Percentiles rank a stretch among this genome's conserved stretches.
Conservation (phyloP, 1,284 basidiomycete species). For the Neotropicomus parvogracilis region DNA sequence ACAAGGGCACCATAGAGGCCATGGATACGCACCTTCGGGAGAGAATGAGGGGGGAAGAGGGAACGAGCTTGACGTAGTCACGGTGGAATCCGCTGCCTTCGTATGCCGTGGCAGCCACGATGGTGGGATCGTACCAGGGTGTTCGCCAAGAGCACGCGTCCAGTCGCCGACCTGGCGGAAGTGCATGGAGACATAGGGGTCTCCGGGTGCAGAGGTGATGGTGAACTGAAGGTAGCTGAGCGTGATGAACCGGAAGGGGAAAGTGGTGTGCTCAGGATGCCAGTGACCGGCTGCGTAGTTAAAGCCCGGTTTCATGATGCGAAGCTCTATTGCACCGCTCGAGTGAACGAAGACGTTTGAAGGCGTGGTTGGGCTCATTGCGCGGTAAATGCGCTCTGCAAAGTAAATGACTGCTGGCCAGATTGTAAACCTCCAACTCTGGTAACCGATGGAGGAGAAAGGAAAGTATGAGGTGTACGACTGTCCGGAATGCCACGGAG, state of each 20-base stretch:
- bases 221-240: constrained; percentile 59
- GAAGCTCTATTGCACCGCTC: constrained; percentile 84
- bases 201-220: constrained; percentile 88
- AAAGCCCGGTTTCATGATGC: constrained; percentile 84
- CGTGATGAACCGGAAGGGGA: too few relatives aligned
- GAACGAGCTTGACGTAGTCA: constrained; percentile 75
- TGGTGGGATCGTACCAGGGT: constrained; percentile 76
- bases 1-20: constrained; percentile 87
- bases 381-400: constrained; percentile 75
- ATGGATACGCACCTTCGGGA: constrained; percentile 79
- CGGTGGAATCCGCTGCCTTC: constrained; percentile 52
- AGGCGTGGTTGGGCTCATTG: constrained; percentile 68
- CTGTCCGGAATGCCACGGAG: constrained; percentile 81
- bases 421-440: constrained; percentile 82
- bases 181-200: constrained; percentile 85
- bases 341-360: constrained; percentile 80
- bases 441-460: constrained; percentile 84
- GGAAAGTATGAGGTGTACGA: constrained; percentile 72
- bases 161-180: constrained; percentile 90
- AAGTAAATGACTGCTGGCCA: constrained; percentile 87
- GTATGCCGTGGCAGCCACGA: constrained; percentile 70
- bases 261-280: constrained; percentile 69
- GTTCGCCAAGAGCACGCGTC: constrained; percentile 75
- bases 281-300: constrained; percentile 88
- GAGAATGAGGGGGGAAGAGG: constrained; percentile 41